These are phyloP conservation scores for Quercus bicolor DNA, from an alignment of 306 rosid genomes.

Conservation along the genomic window DNA sequence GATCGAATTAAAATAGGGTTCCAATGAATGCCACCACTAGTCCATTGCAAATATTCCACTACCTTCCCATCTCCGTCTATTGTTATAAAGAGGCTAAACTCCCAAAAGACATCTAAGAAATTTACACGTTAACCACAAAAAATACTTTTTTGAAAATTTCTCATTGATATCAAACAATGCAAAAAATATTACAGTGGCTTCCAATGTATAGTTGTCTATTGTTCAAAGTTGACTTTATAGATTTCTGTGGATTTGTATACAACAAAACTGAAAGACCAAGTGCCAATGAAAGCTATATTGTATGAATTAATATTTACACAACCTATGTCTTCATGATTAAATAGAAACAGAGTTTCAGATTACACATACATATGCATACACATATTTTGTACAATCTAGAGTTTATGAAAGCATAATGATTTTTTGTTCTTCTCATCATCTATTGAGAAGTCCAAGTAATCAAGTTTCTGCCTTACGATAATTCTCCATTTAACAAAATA, in stretches of 20 bases:
- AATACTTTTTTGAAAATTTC: background rate
- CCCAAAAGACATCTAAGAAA: background rate
- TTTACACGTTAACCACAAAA: background rate
- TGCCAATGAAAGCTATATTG: background rate
- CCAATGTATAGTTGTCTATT: background rate
- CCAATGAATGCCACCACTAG: too few species aligned
- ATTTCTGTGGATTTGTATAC: background rate
- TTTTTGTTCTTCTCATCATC: background rate
- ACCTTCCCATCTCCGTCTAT: too few species aligned
- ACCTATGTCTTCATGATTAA: background rate
- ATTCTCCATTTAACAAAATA: background rate
- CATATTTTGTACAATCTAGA: background rate
- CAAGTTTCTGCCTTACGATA: background rate
- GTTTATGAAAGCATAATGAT: background rate
- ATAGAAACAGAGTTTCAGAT: background rate
- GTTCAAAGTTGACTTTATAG: background rate
- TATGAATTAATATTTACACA: background rate
- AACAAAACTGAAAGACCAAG: background rate
- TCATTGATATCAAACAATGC: background rate
- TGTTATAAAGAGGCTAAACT: background rate
- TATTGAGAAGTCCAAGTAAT: background rate
- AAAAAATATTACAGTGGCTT: too few species aligned
- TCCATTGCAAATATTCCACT: too few species aligned
- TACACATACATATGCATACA: too few species aligned
- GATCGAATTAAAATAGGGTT: too few species aligned